A percentile compares a stretch with the other conserved stretches of the same genome.
Evolutionary conservation across 257 asterid genomes (phyloP).

Genomic region (Paulownia fortunei): DNA sequence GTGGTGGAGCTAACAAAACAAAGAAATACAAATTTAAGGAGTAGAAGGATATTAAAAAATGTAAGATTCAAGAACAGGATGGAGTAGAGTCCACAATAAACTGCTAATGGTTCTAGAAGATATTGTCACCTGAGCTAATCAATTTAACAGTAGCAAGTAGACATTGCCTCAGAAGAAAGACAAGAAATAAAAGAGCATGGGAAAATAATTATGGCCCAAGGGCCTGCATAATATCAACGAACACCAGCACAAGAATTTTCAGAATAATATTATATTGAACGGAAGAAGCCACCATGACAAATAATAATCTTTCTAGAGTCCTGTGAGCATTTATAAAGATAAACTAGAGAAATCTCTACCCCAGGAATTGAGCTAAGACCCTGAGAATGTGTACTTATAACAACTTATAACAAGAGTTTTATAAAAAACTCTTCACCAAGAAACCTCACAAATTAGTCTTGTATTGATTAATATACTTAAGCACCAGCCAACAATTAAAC

Average conservation of each 20-base stretch:
- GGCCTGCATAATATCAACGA: background rate
- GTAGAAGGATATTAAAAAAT: background rate
- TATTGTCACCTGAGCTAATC: too few species aligned
- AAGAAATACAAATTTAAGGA: background rate
- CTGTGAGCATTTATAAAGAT: conserved; percentile 11
- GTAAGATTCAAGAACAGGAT: background rate
- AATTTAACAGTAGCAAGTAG: background rate
- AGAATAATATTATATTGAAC: background rate
- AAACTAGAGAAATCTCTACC: background rate
- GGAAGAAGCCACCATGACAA: background rate
- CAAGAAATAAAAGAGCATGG: background rate
- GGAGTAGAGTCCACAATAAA: background rate
- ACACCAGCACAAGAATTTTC: background rate
- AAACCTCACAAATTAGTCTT: background rate
- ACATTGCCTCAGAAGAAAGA: background rate
- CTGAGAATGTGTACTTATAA: background rate
- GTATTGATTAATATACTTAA: too few species aligned
- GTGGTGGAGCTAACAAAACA: background rate
- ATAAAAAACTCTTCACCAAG: too few species aligned
- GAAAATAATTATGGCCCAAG: background rate
- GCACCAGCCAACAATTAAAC: too few species aligned
- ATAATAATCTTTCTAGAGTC: background rate
- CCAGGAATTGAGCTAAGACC: background rate
- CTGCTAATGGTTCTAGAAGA: too few species aligned
- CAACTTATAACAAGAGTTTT: too few species aligned